These are phyloP conservation scores for Talaromyces proteolyticus DNA, from an alignment of 495 filamentous ascomycete genomes.

Conservation along the genomic window DNA sequence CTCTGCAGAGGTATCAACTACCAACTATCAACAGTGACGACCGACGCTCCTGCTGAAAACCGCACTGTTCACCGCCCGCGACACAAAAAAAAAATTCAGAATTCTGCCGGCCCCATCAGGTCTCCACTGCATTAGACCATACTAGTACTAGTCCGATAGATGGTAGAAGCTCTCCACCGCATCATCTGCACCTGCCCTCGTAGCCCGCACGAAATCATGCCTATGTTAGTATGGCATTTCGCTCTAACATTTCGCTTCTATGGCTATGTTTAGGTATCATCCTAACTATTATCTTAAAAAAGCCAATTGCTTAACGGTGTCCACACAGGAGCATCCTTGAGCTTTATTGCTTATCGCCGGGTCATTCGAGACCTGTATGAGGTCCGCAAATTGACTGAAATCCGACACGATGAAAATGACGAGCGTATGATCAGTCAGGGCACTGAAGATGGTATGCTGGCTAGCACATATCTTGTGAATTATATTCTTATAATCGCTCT, in stretches of 20 bases:
- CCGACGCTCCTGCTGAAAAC: no score
- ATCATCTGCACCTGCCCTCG: background rate
- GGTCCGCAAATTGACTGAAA: constrained; percentile 42
- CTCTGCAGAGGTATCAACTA: background rate
- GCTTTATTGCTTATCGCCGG: constrained; percentile 38
- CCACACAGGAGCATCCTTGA: constrained; percentile 31
- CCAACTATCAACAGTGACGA: background rate
- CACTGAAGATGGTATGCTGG: constrained; percentile 39
- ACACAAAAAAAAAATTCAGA: constrained; percentile 4
- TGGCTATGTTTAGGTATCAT: constrained; percentile 43
- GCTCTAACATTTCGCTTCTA: constrained; percentile 33
- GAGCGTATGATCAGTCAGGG: constrained; percentile 40
- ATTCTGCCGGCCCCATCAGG: constrained; percentile 28
- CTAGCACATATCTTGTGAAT: background rate
- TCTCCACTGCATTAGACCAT: no score
- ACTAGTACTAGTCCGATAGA: no score
- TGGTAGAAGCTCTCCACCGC: constrained; percentile 13
- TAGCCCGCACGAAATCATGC: background rate
- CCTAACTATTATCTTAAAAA: background rate
- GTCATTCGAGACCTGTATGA: constrained; percentile 38
- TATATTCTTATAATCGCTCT: background rate
- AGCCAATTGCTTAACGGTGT: constrained; percentile 6
- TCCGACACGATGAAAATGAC: constrained; percentile 39
- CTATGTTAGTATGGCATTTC: constrained; percentile 20
- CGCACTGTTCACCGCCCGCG: constrained; percentile 33